These are phyloP conservation scores for Chenopodium album DNA, from an alignment of 148 eudicot genomes.

Conservation along the genomic window DNA sequence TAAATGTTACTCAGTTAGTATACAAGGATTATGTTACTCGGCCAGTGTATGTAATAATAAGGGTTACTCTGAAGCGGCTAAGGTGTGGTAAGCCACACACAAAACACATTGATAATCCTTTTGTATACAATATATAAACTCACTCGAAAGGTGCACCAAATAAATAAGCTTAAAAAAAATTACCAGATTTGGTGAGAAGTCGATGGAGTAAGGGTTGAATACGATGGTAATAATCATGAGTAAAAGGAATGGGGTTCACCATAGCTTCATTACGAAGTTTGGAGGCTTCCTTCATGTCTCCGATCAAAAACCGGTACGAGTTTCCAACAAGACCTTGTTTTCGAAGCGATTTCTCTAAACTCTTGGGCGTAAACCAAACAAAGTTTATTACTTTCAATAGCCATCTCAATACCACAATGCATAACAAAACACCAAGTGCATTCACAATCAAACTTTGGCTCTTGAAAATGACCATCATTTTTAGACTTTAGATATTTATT, in stretches of 20 bases:
- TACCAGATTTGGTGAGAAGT: constrained; percentile 20
- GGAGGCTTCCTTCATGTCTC: constrained; percentile 20
- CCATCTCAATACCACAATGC: constrained; percentile 16
- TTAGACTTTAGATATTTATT: too few relatives aligned
- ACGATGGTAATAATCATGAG: constrained; percentile 23
- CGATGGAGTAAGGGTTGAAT: constrained; percentile 27
- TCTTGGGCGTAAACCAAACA: constrained; percentile 18
- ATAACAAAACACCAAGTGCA: background rate
- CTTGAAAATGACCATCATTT: too few relatives aligned
- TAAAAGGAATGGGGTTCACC: constrained; percentile 15
- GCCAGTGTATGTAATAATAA: too few relatives aligned
- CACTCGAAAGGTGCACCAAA: too few relatives aligned
- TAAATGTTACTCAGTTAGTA: too few relatives aligned
- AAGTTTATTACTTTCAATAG: background rate
- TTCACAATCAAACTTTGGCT: too few relatives aligned
- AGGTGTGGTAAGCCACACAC: too few relatives aligned
- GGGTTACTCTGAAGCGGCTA: too few relatives aligned
- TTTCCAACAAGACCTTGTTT: constrained; percentile 27
- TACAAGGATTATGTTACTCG: too few relatives aligned
- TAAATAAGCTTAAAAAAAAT: background rate
- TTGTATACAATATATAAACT: too few relatives aligned
- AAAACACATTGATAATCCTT: too few relatives aligned
- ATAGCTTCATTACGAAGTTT: constrained; percentile 3
- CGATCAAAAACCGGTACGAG: constrained; percentile 22
- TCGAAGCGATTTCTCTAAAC: constrained; percentile 16